A percentile compares a stretch with the other conserved stretches of the same genome.
Evolutionary conservation across 129 eudicot species (phyloP).

Genomic region (Saposhnikovia divaricata): DNA sequence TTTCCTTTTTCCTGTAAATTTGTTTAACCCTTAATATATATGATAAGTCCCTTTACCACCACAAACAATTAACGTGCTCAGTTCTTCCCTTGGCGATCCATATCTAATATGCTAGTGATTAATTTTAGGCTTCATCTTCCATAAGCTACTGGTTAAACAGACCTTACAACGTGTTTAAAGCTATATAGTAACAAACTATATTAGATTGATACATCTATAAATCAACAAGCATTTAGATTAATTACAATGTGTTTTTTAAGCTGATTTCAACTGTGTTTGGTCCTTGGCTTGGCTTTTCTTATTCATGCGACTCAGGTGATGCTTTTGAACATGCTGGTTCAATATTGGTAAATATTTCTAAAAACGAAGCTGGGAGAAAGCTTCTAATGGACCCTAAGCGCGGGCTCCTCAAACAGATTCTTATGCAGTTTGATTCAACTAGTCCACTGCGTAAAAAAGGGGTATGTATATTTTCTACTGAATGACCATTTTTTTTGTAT

Average conservation of each 20-base stretch:
- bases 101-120: neutral
- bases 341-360: conserved; percentile 78
- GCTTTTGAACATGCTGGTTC: conserved; percentile 96
- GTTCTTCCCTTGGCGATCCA: neutral
- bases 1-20: neutral
- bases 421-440: conserved; percentile 83
- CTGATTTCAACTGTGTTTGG: neutral
- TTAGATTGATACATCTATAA: neutral
- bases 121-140: neutral
- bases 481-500: neutral
- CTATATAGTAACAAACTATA: neutral
- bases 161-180: neutral
- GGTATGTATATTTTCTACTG: conserved; percentile 31
- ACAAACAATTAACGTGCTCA: neutral
- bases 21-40: neutral
- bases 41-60: neutral
- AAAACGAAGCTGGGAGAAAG: conserved; percentile 66
- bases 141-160: neutral
- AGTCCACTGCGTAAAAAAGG: conserved; percentile 76
- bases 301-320: conserved; percentile 50
- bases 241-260: neutral
- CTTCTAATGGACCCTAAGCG: conserved; percentile 76
- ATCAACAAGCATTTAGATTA: neutral
- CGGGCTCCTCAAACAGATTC: conserved; percentile 80
- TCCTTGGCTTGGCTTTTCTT: neutral